phyloP scores from a whole-genome alignment of 1,139 yeast genomes.

The Tardiomyces blankii region DNA sequence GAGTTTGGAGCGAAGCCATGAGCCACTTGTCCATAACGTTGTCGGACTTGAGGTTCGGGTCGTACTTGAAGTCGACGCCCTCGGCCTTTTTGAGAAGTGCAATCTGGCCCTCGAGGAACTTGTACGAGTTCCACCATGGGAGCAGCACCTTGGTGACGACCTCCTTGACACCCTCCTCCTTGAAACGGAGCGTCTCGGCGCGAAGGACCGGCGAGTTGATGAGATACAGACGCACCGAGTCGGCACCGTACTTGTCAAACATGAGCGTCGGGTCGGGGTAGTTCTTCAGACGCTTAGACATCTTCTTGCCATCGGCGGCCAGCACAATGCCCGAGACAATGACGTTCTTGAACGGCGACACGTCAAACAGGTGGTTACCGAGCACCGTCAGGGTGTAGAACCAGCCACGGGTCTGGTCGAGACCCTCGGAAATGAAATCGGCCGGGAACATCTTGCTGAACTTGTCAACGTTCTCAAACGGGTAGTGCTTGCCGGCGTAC shows the following conservation, averaged over 20 bases:
- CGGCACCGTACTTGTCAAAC: constrained; percentile 89
- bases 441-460: constrained; percentile 83
- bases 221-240: constrained; percentile 88
- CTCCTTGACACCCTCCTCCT: constrained; percentile 98
- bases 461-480: constrained; percentile 70
- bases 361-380: constrained; percentile 88
- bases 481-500: constrained; percentile 92
- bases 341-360: constrained; percentile 91
- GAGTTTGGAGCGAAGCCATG: constrained; percentile 85
- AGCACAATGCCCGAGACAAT: constrained; percentile 94
- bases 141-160: constrained; percentile 89
- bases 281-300: constrained; percentile 97
- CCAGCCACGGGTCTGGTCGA: constrained; percentile 99
- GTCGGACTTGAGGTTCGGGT: constrained; percentile 48
- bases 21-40: constrained; percentile 98
- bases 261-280: constrained; percentile 90
- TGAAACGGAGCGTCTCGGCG: constrained; percentile 93
- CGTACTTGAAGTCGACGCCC: constrained; percentile 60
- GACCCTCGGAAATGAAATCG: constrained; percentile 95
- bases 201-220: constrained; percentile 95
- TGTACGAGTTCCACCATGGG: constrained; percentile 98
- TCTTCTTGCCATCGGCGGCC: constrained; percentile 97
- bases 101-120: constrained; percentile 92
- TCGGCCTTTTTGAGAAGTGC: constrained; percentile 71
- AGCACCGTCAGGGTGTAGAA: constrained; percentile 92